phyloP scores from a whole-genome alignment of 2,329 filamentous ascomycete species.

The Incumbomyces delicatus region DNA sequence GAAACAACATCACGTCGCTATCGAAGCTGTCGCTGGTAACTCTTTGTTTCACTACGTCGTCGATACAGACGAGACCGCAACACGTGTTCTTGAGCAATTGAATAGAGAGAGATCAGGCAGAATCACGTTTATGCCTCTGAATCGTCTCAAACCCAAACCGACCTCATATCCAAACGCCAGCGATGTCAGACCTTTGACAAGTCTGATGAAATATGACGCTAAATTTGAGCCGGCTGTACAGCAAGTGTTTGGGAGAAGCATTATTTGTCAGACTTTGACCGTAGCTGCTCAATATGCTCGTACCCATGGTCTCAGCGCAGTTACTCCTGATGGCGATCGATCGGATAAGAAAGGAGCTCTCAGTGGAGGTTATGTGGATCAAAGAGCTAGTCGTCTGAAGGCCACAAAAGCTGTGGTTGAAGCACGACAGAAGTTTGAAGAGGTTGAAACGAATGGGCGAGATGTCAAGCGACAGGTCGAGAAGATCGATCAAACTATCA shows the following conservation, averaged over 20 bases:
- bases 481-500: conserved; percentile 78
- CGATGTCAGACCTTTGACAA: conserved; percentile 78
- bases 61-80: conserved; percentile 80
- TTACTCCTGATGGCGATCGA: conserved; percentile 88
- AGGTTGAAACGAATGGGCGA: conserved; percentile 51
- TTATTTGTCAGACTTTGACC: conserved; percentile 82
- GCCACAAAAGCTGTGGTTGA: conserved; percentile 66
- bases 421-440: conserved; percentile 66
- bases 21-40: conserved; percentile 84
- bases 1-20: conserved; percentile 75
- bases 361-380: conserved; percentile 88
- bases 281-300: conserved; percentile 85
- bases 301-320: conserved; percentile 82
- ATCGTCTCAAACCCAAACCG: conserved; percentile 61
- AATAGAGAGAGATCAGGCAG: conserved; percentile 72
- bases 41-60: conserved; percentile 95
- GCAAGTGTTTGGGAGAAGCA: conserved; percentile 90
- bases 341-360: conserved; percentile 92
- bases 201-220: conserved; percentile 70
- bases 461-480: conserved; percentile 64
- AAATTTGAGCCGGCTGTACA: conserved; percentile 77
- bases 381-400: conserved; percentile 74
- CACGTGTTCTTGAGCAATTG: conserved; percentile 66
- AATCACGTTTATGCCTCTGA: conserved; percentile 90
- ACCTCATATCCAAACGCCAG: conserved; percentile 73